Conservation (phyloP, 768 basidiomycete genomes). For the Tulasnella sp. region DNA sequence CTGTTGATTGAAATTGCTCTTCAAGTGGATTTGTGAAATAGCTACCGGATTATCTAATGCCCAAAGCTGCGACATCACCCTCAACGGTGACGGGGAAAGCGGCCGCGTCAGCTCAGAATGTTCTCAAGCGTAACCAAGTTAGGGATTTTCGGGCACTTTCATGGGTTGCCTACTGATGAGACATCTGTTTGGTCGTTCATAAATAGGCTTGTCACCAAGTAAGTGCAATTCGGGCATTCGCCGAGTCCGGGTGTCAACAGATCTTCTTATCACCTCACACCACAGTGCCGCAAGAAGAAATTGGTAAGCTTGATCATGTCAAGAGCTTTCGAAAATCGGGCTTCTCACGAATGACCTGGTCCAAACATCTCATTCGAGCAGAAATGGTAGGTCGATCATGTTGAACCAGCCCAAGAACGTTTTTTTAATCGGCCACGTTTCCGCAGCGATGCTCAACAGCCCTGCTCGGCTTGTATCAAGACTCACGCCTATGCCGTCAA, state of each 20-base stretch:
- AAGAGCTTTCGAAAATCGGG: not conserved
- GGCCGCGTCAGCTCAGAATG: constrained; percentile 18
- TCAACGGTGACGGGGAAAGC: not conserved
- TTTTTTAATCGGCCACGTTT: not conserved
- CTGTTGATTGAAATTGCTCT: not conserved
- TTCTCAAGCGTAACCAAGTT: constrained; percentile 26
- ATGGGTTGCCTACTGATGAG: not conserved
- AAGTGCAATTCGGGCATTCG: constrained; percentile 1
- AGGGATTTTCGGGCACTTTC: not conserved
- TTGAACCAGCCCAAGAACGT: not conserved
- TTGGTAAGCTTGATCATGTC: constrained; percentile 24
- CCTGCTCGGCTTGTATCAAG: constrained; percentile 25
- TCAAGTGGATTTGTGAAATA: not conserved
- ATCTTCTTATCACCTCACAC: not conserved
- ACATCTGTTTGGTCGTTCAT: not conserved
- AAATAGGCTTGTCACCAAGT: constrained; percentile 26
- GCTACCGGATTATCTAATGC: not conserved
- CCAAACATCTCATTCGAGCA: constrained; percentile 1
- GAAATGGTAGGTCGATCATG: constrained; percentile 24
- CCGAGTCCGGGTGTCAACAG: not conserved
- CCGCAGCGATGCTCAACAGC: constrained; percentile 26
- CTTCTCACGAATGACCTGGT: not conserved
- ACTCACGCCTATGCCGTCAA: constrained; percentile 26
- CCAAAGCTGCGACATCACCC: constrained; percentile 11
- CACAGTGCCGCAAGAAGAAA: constrained; percentile 29